Evolutionary conservation across 2,329 filamentous ascomycete species (phyloP), one percentile per base, ranked within the genome.

Genomic region (Dothiorella sarmentorum): DNA sequence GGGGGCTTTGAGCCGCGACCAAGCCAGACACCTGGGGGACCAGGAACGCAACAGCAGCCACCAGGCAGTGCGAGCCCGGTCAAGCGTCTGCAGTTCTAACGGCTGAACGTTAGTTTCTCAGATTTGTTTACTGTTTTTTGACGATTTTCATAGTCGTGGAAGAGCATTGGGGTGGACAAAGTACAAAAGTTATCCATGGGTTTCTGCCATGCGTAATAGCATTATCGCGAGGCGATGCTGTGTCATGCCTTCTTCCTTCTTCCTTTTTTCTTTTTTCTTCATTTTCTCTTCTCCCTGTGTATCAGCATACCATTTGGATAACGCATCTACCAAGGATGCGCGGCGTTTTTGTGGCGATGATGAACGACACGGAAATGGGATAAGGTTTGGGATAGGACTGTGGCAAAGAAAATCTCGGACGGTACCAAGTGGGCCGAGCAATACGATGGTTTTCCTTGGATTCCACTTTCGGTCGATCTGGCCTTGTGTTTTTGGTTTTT

Each of bases 231-330:
- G n/a, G n/a, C n/a, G n/a, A n/a, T n/a, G n/a, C n/a, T n/a, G n/a
- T n/a, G n/a, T n/a, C n/a, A n/a, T 6, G 15, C 11, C 17, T 40
- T 4, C n/a, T 24, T 26, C 35, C 4, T 22, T 52, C 2, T 40
- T 40, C 27, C 7, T 15, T 31, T 40, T 27, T 26, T 15, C 10
- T 17, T 15, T 7, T 17, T 27, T 40, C 22, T 40, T 40, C 43
- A 18, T 29, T 24, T 53, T 53, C 35, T 18, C 24, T 53, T 53
- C 49, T 53, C 17, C 35, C 35, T 29, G 22, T 53, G 35, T 53
- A 53, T 53, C 49, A 42, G 49, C 49, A 53, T 53, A 53, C 49
- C 49, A 53, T 40, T 43, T 53, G 35, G 35, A 27, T 38, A n/a
- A 40, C 33, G 49, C 24, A 53, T 40, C 24, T 18, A 18, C 20